A percentile compares a stretch with the other conserved stretches of the same genome.
Evolutionary conservation across 768 basidiomycete species (phyloP).

Genomic region (Panus rudis): DNA sequence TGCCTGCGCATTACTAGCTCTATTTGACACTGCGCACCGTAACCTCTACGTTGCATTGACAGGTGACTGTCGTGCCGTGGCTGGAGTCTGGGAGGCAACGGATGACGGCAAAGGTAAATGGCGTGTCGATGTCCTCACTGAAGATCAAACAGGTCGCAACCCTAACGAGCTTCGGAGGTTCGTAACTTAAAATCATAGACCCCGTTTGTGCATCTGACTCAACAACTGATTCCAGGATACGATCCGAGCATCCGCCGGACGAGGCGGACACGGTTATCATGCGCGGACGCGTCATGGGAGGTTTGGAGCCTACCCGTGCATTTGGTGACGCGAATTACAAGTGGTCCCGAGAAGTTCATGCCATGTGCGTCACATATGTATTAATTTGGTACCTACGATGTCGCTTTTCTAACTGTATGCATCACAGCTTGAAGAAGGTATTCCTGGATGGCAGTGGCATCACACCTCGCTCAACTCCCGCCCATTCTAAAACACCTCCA

Average conservation of each 20-base stretch:
- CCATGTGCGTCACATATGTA: constrained; percentile 43
- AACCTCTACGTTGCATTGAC: constrained; percentile 88
- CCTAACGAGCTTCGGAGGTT: constrained; percentile 79
- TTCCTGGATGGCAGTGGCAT: constrained; percentile 60
- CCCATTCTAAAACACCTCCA: constrained; percentile 78
- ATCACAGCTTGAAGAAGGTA: constrained; percentile 49
- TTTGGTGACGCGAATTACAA: constrained; percentile 92
- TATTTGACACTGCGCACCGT: constrained; percentile 77
- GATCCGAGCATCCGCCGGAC: constrained; percentile 73
- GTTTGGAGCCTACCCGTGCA: constrained; percentile 79
- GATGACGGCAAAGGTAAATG: constrained; percentile 65
- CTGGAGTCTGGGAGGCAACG: constrained; percentile 80
- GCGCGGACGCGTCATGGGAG: constrained; percentile 79
- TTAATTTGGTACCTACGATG: not conserved
- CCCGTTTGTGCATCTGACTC: no score
- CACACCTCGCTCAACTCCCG: constrained; percentile 51
- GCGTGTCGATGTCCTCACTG: constrained; percentile 89
- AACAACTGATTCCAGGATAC: constrained; percentile 49
- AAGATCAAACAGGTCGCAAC: constrained; percentile 95
- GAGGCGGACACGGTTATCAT: constrained; percentile 70
- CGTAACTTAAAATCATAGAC: constrained; percentile 14
- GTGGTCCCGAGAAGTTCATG: constrained; percentile 69
- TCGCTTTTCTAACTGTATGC: not conserved
- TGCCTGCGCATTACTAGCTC: constrained; percentile 84
- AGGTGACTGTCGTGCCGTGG: constrained; percentile 93